phyloP scores from a whole-genome alignment of 2,329 filamentous ascomycete genomes.

The Trichoderma brevicompactum region DNA sequence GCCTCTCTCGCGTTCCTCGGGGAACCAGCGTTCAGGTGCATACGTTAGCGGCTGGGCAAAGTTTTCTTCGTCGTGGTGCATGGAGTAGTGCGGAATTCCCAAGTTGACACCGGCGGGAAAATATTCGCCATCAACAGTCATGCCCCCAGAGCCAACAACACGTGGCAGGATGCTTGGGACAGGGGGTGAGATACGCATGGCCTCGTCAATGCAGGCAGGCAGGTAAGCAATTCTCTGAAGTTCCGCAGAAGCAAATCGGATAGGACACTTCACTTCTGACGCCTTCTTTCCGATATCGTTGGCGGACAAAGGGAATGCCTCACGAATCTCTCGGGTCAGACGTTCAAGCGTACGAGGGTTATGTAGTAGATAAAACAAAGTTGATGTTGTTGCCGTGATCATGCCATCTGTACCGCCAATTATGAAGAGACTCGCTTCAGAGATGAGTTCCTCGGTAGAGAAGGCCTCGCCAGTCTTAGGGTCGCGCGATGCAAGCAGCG shows the following conservation, averaged over 20 bases:
- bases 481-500: conserved; percentile 30
- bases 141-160: conserved; percentile 21
- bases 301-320: conserved; percentile 19
- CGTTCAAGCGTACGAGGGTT: conserved; percentile 26
- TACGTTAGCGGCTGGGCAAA: conserved; percentile 28
- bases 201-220: conserved; percentile 31
- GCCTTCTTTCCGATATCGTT: conserved; percentile 14
- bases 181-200: conserved; percentile 29
- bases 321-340: conserved; percentile 27
- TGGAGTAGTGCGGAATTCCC: conserved; percentile 29
- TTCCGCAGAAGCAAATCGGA: conserved; percentile 28
- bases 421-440: conserved; percentile 29
- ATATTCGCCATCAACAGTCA: conserved; percentile 29
- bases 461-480: conserved; percentile 29
- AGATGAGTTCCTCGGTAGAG: conserved; percentile 30
- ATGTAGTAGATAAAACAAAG: conserved; percentile 29
- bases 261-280: conserved; percentile 21
- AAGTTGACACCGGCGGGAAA: conserved; percentile 30
- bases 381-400: conserved; percentile 28
- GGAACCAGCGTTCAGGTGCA: conserved; percentile 29
- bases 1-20: conserved; percentile 13
- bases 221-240: conserved; percentile 27
- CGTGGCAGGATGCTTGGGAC: conserved; percentile 29
- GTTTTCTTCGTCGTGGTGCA: conserved; percentile 28
- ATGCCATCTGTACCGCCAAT: conserved; percentile 29